These are phyloP conservation scores for Irpex lacteus DNA, from an alignment of 1,284 basidiomycete genomes.

Conservation along the genomic window DNA sequence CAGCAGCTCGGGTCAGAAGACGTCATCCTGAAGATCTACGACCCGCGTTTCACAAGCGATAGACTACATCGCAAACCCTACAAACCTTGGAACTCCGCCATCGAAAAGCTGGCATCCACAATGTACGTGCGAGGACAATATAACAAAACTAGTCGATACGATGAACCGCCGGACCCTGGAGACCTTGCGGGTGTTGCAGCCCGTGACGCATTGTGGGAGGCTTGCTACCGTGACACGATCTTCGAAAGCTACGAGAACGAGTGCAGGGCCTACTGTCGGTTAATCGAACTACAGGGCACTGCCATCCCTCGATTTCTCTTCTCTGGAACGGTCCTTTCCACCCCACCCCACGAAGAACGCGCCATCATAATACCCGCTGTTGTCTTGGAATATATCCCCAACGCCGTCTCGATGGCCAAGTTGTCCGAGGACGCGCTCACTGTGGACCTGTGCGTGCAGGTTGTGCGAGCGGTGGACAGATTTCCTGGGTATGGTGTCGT, in stretches of 20 bases:
- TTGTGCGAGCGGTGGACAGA: background rate
- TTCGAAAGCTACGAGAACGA: background rate
- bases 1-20: constrained; percentile 21
- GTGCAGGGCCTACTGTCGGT: constrained; percentile 1
- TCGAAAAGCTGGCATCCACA: background rate
- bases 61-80: background rate
- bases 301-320: constrained; percentile 7
- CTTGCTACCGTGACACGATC: background rate
- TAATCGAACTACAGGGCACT: constrained; percentile 7
- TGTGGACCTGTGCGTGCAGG: background rate
- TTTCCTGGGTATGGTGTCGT: background rate
- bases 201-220: background rate
- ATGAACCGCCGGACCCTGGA: background rate
- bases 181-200: background rate
- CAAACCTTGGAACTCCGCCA: constrained; percentile 4
- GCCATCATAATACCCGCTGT: background rate
- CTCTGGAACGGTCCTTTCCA: background rate
- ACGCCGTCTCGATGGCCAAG: background rate
- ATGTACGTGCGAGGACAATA: too few relatives aligned
- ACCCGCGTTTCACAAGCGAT: constrained; percentile 10
- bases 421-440: background rate
- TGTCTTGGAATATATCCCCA: background rate
- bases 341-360: background rate
- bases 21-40: constrained; percentile 13
- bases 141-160: too few relatives aligned